Conservation (phyloP, 2,329 filamentous ascomycete species). For the Sporothrix phasma region DNA sequence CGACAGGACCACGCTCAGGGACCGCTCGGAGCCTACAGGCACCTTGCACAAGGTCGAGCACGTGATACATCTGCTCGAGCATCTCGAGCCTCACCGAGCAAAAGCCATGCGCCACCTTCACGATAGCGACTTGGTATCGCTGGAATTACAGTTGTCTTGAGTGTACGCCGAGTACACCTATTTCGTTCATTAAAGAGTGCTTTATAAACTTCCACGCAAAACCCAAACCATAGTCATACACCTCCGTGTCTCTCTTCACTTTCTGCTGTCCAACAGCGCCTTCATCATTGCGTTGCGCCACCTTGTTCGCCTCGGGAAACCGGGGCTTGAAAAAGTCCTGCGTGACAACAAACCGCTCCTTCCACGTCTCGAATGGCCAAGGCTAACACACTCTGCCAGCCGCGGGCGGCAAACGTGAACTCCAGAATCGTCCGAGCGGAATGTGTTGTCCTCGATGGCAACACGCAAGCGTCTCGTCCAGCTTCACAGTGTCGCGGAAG, state of each 20-base stretch:
- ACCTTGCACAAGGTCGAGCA: background rate
- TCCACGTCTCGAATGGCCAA: constrained; percentile 86
- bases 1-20: background rate
- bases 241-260: background rate
- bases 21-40: background rate
- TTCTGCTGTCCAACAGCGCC: constrained; percentile 69
- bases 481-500: constrained; percentile 69
- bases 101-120: background rate
- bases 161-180: background rate
- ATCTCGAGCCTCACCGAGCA: background rate
- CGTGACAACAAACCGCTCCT: constrained; percentile 81
- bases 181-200: background rate
- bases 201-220: background rate
- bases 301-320: constrained; percentile 73
- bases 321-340: constrained; percentile 85
- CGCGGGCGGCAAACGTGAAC: constrained; percentile 92
- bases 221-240: background rate
- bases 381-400: constrained; percentile 86
- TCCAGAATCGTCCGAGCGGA: constrained; percentile 93
- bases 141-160: background rate
- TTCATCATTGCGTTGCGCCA: constrained; percentile 97
- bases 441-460: constrained; percentile 80
- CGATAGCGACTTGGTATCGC: background rate
- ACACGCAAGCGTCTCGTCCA: constrained; percentile 80
- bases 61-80: background rate